phyloP scores from a whole-genome alignment of 306 rosid species.

The Fragaria nilgerrensis region DNA sequence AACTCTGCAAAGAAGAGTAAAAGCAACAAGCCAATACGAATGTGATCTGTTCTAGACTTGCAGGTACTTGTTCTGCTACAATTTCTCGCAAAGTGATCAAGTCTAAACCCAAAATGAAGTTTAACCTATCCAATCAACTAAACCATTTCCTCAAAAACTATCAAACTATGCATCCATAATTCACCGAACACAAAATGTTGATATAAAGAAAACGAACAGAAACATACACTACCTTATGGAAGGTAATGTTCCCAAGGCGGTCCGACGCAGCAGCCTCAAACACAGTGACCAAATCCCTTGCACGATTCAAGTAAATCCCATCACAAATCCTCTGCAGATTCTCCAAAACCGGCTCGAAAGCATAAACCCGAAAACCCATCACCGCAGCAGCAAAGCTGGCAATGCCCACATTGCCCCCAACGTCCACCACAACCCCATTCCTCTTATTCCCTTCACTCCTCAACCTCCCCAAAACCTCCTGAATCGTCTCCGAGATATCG shows the following conservation, averaged over 20 bases:
- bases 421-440: conserved; percentile 73
- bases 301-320: conserved; percentile 83
- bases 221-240: conserved; percentile 63
- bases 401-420: conserved; percentile 95
- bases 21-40: neutral
- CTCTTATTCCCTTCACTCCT: conserved; percentile 39
- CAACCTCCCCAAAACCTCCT: conserved; percentile 61
- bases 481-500: conserved; percentile 76
- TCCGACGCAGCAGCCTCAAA: conserved; percentile 88
- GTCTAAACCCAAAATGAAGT: neutral
- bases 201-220: neutral
- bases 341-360: conserved; percentile 91
- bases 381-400: conserved; percentile 92
- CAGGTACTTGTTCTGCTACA: neutral
- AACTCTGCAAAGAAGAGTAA: neutral
- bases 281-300: conserved; percentile 70
- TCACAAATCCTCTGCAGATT: conserved; percentile 94
- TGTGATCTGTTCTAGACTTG: neutral
- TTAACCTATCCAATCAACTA: neutral
- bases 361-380: conserved; percentile 78
- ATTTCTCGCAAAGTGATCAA: neutral
- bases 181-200: neutral
- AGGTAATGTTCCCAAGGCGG: conserved; percentile 70
- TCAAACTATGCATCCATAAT: neutral
- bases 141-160: neutral